A percentile compares a stretch with the other conserved stretches of the same genome.
Evolutionary conservation across 129 eudicot species (phyloP).

Genomic region (Pittosporum tobira): DNA sequence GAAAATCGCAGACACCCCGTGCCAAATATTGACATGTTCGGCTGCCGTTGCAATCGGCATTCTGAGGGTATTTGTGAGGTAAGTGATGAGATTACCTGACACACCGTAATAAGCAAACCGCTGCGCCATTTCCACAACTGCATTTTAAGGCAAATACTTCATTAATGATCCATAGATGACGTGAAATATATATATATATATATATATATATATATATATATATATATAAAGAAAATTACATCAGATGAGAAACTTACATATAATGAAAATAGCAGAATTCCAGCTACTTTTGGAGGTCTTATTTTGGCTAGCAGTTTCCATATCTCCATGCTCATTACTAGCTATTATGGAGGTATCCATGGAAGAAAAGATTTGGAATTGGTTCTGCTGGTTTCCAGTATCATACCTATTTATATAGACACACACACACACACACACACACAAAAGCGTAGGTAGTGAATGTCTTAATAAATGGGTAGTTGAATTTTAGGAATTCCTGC

Average conservation of each 20-base stretch:
- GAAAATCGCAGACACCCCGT: constrained; percentile 52
- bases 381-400: too few relatives aligned
- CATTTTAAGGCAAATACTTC: too few relatives aligned
- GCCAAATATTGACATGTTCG: constrained; percentile 58
- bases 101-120: constrained; percentile 74
- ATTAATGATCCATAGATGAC: too few relatives aligned
- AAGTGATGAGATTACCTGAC: constrained; percentile 50
- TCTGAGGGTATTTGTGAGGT: constrained; percentile 39
- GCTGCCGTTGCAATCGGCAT: constrained; percentile 49
- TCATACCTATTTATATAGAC: too few relatives aligned
- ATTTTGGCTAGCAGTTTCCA: not conserved
- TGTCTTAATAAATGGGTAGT: too few relatives aligned
- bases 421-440: too few relatives aligned
- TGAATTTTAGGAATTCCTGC: too few relatives aligned
- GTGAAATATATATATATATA: too few relatives aligned
- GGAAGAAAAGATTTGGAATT: not conserved
- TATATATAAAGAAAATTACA: too few relatives aligned
- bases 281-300: constrained; percentile 51
- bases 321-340: not conserved
- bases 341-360: not conserved
- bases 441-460: too few relatives aligned
- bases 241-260: constrained; percentile 32
- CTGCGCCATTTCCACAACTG: constrained; percentile 75
- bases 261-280: constrained; percentile 76
- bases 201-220: too few relatives aligned